A percentile compares a stretch with the other conserved stretches of the same genome.
Evolutionary conservation across 805 yeast genomes (phyloP).

Genomic region (Candida orba): DNA sequence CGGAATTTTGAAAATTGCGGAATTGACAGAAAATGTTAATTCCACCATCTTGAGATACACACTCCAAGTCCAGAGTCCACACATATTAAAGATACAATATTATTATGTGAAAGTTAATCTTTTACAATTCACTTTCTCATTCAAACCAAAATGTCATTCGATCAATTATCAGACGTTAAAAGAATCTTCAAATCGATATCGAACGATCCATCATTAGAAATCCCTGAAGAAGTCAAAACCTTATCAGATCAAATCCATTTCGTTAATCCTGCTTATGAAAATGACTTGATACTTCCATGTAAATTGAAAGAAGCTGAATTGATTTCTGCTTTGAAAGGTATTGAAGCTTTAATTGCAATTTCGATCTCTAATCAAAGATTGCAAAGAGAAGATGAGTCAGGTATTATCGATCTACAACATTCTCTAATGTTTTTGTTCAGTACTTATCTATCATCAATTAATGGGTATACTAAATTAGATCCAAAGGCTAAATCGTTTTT

Average conservation of each 20-base stretch:
- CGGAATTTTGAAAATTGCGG: too few relatives aligned
- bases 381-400: not conserved
- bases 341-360: conserved; percentile 1
- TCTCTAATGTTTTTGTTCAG: conserved; percentile 5
- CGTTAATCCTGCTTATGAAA: not conserved
- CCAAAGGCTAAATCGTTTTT: conserved; percentile 1
- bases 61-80: too few relatives aligned
- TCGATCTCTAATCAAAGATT: conserved; percentile 4
- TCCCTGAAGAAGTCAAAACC: not conserved
- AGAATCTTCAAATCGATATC: not conserved
- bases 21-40: too few relatives aligned
- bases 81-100: too few relatives aligned
- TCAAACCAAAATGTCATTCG: too few relatives aligned
- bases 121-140: too few relatives aligned
- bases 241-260: not conserved
- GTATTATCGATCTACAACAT: conserved; percentile 3
- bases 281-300: conserved; percentile 2
- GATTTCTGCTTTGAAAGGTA: conserved; percentile 2
- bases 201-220: too few relatives aligned
- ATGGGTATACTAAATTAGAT: conserved; percentile 4
- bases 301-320: conserved; percentile 4
- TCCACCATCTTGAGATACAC: too few relatives aligned
- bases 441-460: conserved; percentile 4
- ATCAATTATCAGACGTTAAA: not conserved
- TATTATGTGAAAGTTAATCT: too few relatives aligned